These are phyloP conservation scores for Didymella pomorum DNA, from an alignment of 2,329 filamentous ascomycete species.

Conservation along the genomic window DNA sequence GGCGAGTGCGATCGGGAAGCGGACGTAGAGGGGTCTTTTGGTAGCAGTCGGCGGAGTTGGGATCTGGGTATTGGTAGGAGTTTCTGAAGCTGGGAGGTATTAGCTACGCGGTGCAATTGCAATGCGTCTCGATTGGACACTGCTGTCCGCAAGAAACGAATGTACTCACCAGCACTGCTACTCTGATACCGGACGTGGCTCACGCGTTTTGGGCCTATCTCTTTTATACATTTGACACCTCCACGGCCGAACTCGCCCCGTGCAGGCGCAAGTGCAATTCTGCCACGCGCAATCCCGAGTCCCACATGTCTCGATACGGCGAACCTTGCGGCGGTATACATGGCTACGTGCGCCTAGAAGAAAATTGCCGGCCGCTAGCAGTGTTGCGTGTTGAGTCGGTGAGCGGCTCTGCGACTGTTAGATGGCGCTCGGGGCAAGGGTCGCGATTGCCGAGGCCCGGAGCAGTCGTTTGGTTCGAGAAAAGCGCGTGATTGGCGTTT, in stretches of 20 bases:
- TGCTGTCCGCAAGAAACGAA: neutral
- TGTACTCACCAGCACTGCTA: conserved; percentile 30
- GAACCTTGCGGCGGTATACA: conserved; percentile 37
- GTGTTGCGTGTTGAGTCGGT: conserved; percentile 28
- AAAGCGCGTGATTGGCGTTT: conserved; percentile 3
- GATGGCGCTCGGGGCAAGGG: conserved; percentile 25
- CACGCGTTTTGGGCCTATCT: conserved; percentile 8
- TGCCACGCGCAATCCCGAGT: conserved; percentile 22
- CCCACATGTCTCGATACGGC: conserved; percentile 41
- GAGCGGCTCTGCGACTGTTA: conserved; percentile 23
- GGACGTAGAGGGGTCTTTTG: conserved; percentile 38
- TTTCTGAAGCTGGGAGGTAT: conserved; percentile 19
- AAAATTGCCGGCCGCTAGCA: conserved; percentile 23
- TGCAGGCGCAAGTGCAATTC: conserved; percentile 19
- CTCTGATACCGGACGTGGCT: conserved; percentile 26
- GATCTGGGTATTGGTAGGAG: conserved; percentile 25
- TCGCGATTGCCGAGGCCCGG: conserved; percentile 27
- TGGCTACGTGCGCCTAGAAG: conserved; percentile 27
- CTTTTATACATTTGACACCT: conserved; percentile 11
- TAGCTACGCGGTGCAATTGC: conserved; percentile 5
- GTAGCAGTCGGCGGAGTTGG: conserved; percentile 16
- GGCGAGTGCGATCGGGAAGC: conserved; percentile 56
- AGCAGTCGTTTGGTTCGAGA: conserved; percentile 18
- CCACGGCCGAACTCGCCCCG: conserved; percentile 36
- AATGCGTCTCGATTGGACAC: neutral